A percentile compares a stretch with the other conserved stretches of the same genome.
Evolutionary conservation across 73 alveolate species (phyloP).

Genomic region (Paramecium caudatum): DNA sequence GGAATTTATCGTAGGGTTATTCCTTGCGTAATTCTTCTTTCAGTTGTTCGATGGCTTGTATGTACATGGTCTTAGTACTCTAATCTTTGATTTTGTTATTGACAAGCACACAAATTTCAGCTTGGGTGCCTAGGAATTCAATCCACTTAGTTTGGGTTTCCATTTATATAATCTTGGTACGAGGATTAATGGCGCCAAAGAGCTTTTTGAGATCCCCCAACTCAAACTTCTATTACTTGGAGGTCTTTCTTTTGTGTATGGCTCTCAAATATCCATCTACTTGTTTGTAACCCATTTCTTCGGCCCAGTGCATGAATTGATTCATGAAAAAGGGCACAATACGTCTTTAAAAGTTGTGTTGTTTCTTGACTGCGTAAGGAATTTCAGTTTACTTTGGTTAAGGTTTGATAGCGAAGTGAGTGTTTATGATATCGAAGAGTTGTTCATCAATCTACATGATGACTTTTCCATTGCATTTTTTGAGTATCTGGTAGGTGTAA

Average conservation of each 20-base stretch:
- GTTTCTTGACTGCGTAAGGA: neutral
- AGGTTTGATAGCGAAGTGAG: slow-evolving; percentile 17
- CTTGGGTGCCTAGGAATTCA: slow-evolving; percentile 57
- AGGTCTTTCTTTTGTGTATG: slow-evolving; percentile 51
- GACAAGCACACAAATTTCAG: slow-evolving; percentile 53
- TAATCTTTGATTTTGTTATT: slow-evolving; percentile 57
- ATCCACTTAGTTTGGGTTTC: slow-evolving; percentile 62
- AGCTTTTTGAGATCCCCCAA: slow-evolving; percentile 58
- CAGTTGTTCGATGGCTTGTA: slow-evolving; percentile 19
- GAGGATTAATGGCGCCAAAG: slow-evolving; percentile 63
- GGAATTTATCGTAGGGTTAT: slow-evolving; percentile 54
- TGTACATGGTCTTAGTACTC: slow-evolving; percentile 10
- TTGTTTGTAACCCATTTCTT: slow-evolving; percentile 60
- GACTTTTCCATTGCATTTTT: slow-evolving; percentile 50
- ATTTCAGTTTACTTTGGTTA: neutral
- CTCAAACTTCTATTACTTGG: slow-evolving; percentile 62
- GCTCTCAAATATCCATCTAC: slow-evolving; percentile 63
- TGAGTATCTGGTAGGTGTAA: slow-evolving; percentile 14
- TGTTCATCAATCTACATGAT: slow-evolving; percentile 16
- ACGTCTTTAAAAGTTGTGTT: slow-evolving; percentile 41
- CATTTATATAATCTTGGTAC: slow-evolving; percentile 32
- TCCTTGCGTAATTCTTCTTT: slow-evolving; percentile 37
- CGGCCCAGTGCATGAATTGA: slow-evolving; percentile 69
- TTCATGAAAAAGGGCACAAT: slow-evolving; percentile 64
- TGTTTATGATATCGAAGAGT: neutral